A percentile compares a stretch with the other conserved stretches of the same genome.
Evolutionary conservation across 2,329 filamentous ascomycete genomes (phyloP).

Genomic region (Talaromyces sp.): DNA sequence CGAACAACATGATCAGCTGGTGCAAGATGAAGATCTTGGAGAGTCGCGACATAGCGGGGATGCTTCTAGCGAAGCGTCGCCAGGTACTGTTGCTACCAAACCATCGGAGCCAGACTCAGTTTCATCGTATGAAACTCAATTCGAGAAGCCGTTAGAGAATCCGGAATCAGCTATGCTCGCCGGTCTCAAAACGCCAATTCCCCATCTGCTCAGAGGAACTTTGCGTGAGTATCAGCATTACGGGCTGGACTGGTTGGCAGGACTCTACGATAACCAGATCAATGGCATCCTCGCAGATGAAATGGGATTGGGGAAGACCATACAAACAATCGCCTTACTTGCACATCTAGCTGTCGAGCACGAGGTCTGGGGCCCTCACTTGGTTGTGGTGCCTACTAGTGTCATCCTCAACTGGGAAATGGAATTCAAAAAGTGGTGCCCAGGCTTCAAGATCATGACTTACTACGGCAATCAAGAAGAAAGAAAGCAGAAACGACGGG

Average conservation of each 20-base stretch:
- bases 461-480: slow-evolving; percentile 96
- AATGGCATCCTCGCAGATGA: slow-evolving; percentile 97
- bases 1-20: not conserved
- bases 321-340: slow-evolving; percentile 91
- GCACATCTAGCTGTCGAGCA: slow-evolving; percentile 89
- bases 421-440: slow-evolving; percentile 98
- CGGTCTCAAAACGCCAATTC: slow-evolving; percentile 63
- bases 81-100: slow-evolving; percentile 40
- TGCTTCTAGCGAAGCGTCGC: slow-evolving; percentile 39
- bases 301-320: slow-evolving; percentile 97
- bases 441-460: slow-evolving; percentile 94
- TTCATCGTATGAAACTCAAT: slow-evolving; percentile 34
- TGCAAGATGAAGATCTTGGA: slow-evolving; percentile 16
- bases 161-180: slow-evolving; percentile 37
- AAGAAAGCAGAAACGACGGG: slow-evolving; percentile 80
- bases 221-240: slow-evolving; percentile 94
- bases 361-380: slow-evolving; percentile 89
- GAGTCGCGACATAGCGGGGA: slow-evolving; percentile 26
- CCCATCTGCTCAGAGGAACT: slow-evolving; percentile 78
- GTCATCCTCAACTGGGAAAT: slow-evolving; percentile 99
- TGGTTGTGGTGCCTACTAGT: slow-evolving; percentile 94
- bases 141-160: slow-evolving; percentile 30
- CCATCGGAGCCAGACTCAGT: slow-evolving; percentile 42
- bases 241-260: slow-evolving; percentile 94
- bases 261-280: slow-evolving; percentile 84